Evolutionary conservation across 2,329 filamentous ascomycete genomes (phyloP), one percentile per base, ranked within the genome.

Genomic region (Pseudogymnoascus sp.): DNA sequence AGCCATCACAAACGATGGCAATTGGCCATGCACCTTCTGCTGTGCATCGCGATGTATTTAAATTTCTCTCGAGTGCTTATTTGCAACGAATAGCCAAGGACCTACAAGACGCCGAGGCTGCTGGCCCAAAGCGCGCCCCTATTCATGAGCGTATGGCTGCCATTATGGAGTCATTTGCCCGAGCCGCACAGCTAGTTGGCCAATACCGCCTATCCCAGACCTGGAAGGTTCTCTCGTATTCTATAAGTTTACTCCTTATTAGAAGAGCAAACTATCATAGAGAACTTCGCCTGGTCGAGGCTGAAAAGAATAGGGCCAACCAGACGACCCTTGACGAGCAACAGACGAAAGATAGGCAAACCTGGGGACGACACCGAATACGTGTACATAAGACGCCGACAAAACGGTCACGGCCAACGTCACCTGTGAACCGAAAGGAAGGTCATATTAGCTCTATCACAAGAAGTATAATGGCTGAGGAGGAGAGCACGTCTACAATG

Each of bases 401-500:
- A 31, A 69, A 66, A 46, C 59, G 53, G 17, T 61, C 62, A 40
- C 67, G 60, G 26, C 26, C 63, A 11, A 59, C 60, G 17, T 59
- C 62, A 10, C 63, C 67, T 19, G 38, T 63, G 40, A 64, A 40
- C 21, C 59, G 38, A 35, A 60, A 60, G 15, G 38, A 67, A 11
- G 67, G 62, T 40, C 65, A 67, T 42, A 21, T 65, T 11, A 65
- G 68, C 59, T 64, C 60, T 31, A 62, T 64, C 7, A 60, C 67
- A 56, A 68, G 63, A 38, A 65, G 65, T 17, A 66, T 70, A 9
- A 64, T 70, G 46, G 59, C 64, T 1, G 71, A 73, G 63, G 84
- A 86, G 63, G 84, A 86, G 65, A 87, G 82, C 70, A 86, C 83
- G 6, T 88, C 85, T 1, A 86, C 86, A 65, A 78, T 84, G 26